Evolutionary conservation across 192 early-diverging fungal species (phyloP).

Genomic region (Nowakowskiella sp.): DNA sequence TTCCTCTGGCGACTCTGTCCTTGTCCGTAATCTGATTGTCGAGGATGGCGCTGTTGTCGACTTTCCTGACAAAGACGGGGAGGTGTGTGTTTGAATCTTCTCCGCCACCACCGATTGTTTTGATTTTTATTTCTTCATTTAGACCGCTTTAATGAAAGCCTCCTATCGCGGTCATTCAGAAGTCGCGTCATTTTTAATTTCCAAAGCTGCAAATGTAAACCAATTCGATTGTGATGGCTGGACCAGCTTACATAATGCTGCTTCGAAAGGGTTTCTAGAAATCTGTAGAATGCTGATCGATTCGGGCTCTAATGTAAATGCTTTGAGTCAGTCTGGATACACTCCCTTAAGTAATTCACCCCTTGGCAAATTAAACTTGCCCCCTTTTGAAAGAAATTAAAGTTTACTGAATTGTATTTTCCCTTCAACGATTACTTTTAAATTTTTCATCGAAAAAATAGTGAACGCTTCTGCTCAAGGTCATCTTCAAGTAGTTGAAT

Average conservation of each 20-base stretch:
- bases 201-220: slow-evolving; percentile 50
- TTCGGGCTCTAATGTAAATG: slow-evolving; percentile 50
- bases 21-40: slow-evolving; percentile 50
- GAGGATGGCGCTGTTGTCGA: slow-evolving; percentile 51
- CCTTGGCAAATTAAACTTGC: not conserved
- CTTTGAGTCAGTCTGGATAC: slow-evolving; percentile 50
- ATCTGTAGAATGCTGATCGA: slow-evolving; percentile 55
- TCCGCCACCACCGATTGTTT: not conserved
- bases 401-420: not conserved
- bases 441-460: slow-evolving; percentile 16
- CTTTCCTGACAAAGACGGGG: slow-evolving; percentile 55
- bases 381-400: not conserved
- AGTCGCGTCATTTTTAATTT: slow-evolving; percentile 52
- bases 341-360: slow-evolving; percentile 60
- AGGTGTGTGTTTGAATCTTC: slow-evolving; percentile 32
- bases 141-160: slow-evolving; percentile 69
- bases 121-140: slow-evolving; percentile 3
- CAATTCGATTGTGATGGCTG: slow-evolving; percentile 68
- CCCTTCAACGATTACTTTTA: slow-evolving; percentile 7
- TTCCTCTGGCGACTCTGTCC: slow-evolving; percentile 37
- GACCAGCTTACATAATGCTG: slow-evolving; percentile 76
- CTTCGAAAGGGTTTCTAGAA: slow-evolving; percentile 47
- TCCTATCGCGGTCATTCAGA: slow-evolving; percentile 55
- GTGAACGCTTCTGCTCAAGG: slow-evolving; percentile 69
- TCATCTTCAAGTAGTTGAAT: slow-evolving; percentile 51